Evolutionary conservation across 78 protist genomes (phyloP).

Genomic region (Creolimax fragrantissima): DNA sequence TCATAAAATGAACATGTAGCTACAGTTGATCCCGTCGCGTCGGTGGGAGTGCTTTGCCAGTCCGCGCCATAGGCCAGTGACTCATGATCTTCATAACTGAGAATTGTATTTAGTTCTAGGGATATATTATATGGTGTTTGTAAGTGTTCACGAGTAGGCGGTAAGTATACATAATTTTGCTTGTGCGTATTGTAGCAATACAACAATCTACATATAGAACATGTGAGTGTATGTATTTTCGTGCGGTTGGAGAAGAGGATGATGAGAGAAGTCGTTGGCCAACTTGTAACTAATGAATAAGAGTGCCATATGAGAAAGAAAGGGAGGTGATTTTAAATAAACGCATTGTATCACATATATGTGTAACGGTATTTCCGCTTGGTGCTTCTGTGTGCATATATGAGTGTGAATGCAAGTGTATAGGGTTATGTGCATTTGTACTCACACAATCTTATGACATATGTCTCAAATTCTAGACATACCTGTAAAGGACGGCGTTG

Average conservation of each 20-base stretch:
- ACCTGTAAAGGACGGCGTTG: neutral
- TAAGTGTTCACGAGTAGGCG: too few species aligned
- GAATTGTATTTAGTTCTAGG: neutral
- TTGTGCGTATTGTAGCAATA: too few species aligned
- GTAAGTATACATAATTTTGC: too few species aligned
- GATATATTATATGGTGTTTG: too few species aligned
- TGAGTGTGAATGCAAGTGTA: neutral
- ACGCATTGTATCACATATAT: neutral
- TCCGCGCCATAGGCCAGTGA: neutral
- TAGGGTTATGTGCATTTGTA: neutral
- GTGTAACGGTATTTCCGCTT: too few species aligned
- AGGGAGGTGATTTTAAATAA: too few species aligned
- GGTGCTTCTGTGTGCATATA: neutral
- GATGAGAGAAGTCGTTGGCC: too few species aligned
- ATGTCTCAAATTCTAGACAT: neutral
- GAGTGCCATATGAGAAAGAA: too few species aligned
- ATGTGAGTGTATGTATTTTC: too few species aligned
- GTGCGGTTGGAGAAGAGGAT: too few species aligned
- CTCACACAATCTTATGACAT: neutral
- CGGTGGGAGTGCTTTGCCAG: neutral
- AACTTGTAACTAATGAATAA: too few species aligned
- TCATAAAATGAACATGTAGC: slow-evolving; percentile 6
- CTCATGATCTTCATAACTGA: neutral
- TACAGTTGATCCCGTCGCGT: neutral
- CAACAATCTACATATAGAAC: too few species aligned